These are phyloP conservation scores for Phialophora expanda DNA, from an alignment of 2,329 filamentous ascomycete species.

Conservation along the genomic window DNA sequence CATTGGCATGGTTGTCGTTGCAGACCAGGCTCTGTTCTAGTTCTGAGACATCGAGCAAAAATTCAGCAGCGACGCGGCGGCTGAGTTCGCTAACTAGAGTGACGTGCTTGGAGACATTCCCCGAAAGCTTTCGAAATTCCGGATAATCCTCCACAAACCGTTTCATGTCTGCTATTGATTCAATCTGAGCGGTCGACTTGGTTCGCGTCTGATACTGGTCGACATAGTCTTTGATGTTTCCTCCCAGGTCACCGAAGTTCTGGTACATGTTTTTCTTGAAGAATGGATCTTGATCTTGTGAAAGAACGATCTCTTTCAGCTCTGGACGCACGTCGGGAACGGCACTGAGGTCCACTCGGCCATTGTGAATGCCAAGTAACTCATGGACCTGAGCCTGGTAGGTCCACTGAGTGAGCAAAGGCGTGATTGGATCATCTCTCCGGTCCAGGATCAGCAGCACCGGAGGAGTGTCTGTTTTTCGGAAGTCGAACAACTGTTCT, in stretches of 20 bases:
- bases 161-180: slow-evolving; percentile 98
- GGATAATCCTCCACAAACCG: slow-evolving; percentile 98
- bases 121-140: slow-evolving; percentile 94
- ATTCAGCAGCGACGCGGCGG: slow-evolving; percentile 81
- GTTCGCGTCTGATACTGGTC: slow-evolving; percentile 98
- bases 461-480: slow-evolving; percentile 90
- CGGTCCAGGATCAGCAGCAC: slow-evolving; percentile 89
- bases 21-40: slow-evolving; percentile 95
- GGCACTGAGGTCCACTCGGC: slow-evolving; percentile 83
- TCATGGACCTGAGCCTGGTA: slow-evolving; percentile 99
- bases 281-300: slow-evolving; percentile 96
- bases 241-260: slow-evolving; percentile 93
- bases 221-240: slow-evolving; percentile 98
- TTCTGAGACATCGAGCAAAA: slow-evolving; percentile 93
- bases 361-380: slow-evolving; percentile 88
- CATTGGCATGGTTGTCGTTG: slow-evolving; percentile 89
- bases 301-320: slow-evolving; percentile 90
- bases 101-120: slow-evolving; percentile 98
- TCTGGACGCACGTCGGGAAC: slow-evolving; percentile 85
- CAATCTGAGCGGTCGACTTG: slow-evolving; percentile 94
- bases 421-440: slow-evolving; percentile 92
- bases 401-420: slow-evolving; percentile 94
- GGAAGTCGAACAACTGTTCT: slow-evolving; percentile 94
- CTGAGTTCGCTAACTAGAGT: slow-evolving; percentile 93
- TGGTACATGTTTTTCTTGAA: slow-evolving; percentile 99